A percentile compares a stretch with the other conserved stretches of the same genome.
These are phyloP conservation scores for Tuber borchii DNA, from an alignment of 495 filamentous ascomycete species.

Conservation along the genomic window DNA sequence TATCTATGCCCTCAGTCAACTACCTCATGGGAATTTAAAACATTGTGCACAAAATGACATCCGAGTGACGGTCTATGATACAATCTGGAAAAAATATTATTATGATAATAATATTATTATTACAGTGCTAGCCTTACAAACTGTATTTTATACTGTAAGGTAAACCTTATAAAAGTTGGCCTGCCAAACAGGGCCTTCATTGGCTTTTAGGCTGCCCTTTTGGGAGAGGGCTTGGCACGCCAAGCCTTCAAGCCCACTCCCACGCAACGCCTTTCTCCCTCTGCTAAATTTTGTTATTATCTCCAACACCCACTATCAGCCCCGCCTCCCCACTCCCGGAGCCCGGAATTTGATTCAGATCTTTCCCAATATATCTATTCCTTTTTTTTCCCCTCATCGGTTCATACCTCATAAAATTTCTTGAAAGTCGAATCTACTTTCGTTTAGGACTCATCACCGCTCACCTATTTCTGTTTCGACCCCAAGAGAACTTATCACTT, in stretches of 20 bases:
- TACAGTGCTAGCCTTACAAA: no score
- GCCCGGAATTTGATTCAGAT: not conserved
- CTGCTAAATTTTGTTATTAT: slow-evolving; percentile 5
- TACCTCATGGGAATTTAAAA: not conserved
- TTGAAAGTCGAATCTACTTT: not conserved
- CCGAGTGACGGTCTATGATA: not conserved
- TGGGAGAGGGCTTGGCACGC: not conserved
- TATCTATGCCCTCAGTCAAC: not conserved
- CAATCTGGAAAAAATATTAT: no score
- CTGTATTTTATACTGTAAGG: no score
- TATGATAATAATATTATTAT: no score
- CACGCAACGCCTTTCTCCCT: slow-evolving; percentile 4
- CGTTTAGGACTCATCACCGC: not conserved
- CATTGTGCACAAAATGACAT: not conserved
- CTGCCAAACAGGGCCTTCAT: no score
- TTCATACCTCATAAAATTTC: not conserved
- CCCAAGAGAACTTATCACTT: not conserved
- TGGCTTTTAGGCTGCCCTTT: not conserved
- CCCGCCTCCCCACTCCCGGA: slow-evolving; percentile 4
- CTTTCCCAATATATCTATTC: not conserved
- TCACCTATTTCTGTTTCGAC: not conserved
- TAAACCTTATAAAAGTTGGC: no score
- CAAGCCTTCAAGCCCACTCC: not conserved
- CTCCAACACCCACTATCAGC: slow-evolving; percentile 8
- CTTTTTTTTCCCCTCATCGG: not conserved